phyloP scores from a whole-genome alignment of 352 stramenopile species.

The Phytophthora foliorum region DNA sequence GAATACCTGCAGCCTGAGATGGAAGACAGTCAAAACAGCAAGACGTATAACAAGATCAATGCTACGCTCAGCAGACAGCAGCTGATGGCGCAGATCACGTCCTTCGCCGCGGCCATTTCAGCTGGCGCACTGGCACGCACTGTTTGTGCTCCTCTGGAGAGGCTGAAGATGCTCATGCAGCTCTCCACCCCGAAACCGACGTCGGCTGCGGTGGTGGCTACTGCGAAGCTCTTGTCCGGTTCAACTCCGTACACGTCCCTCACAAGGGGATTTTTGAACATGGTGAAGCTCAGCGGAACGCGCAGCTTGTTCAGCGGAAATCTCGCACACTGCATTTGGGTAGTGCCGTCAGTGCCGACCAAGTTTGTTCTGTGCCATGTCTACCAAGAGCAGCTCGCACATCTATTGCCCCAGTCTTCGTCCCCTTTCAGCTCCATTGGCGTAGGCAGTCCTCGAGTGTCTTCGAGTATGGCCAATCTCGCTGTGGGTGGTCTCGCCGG shows the following conservation, averaged over 20 bases:
- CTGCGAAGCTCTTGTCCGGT: constrained; percentile 11
- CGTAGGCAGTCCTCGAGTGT: constrained; percentile 27
- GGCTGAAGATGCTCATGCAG: constrained; percentile 89
- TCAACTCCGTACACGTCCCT: constrained; percentile 57
- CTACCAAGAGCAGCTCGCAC: constrained; percentile 64
- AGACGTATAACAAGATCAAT: constrained; percentile 34
- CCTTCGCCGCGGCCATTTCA: constrained; percentile 70
- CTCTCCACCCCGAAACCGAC: constrained; percentile 44
- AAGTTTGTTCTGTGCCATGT: constrained; percentile 84
- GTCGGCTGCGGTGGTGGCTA: constrained; percentile 1
- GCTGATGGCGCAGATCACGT: constrained; percentile 52
- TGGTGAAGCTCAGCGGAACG: constrained; percentile 68
- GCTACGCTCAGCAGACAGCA: constrained; percentile 34
- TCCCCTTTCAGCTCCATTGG: constrained; percentile 20
- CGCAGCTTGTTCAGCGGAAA: constrained; percentile 85
- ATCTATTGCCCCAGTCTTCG: constrained; percentile 29
- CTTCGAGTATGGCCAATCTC: constrained; percentile 65
- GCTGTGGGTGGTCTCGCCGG: constrained; percentile 72
- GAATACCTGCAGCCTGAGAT: constrained; percentile 54
- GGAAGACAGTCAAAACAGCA: constrained; percentile 22
- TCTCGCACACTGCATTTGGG: constrained; percentile 82
- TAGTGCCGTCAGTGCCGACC: constrained; percentile 82
- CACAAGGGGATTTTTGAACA: constrained; percentile 66
- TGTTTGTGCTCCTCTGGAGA: constrained; percentile 76
- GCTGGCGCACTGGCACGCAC: constrained; percentile 73